A percentile compares a stretch with the other conserved stretches of the same genome.
phyloP scores from a whole-genome alignment of 768 basidiomycete species.

The Tricholoma sp. region DNA sequence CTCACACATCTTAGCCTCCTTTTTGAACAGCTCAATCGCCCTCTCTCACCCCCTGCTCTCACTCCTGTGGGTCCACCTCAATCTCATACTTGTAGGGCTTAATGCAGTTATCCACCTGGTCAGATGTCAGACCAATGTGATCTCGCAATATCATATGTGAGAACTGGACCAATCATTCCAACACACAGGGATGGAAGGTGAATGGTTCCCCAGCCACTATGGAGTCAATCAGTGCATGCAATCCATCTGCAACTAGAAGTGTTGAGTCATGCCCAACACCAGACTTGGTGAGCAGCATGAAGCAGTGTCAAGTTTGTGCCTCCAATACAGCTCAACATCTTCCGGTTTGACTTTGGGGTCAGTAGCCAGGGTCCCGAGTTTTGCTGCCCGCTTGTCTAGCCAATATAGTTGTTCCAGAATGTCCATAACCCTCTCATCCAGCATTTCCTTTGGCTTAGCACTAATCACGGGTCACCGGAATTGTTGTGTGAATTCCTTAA shows the following conservation, averaged over 20 bases:
- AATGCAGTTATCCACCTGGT: conserved; percentile 99
- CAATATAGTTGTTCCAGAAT: conserved; percentile 97
- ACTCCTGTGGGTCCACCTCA: conserved; percentile 89
- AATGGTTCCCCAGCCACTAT: conserved; percentile 90
- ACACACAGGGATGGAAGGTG: conserved; percentile 81
- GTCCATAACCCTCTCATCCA: conserved; percentile 96
- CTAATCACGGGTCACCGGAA: conserved; percentile 90
- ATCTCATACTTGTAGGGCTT: conserved; percentile 99
- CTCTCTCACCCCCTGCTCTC: conserved; percentile 80
- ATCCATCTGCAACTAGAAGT: conserved; percentile 87
- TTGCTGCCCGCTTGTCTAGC: conserved; percentile 81
- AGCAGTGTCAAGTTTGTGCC: conserved; percentile 93
- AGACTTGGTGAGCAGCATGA: conserved; percentile 89
- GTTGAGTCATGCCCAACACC: conserved; percentile 95
- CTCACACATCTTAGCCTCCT: conserved; percentile 83
- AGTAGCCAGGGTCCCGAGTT: conserved; percentile 65
- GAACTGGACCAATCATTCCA: conserved; percentile 88
- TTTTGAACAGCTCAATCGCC: conserved; percentile 76
- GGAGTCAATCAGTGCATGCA: conserved; percentile 84
- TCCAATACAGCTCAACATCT: conserved; percentile 88
- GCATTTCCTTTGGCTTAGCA: conserved; percentile 82
- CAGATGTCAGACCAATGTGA: conserved; percentile 89
- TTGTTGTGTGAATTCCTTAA: conserved; percentile 78
- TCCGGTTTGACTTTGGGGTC: conserved; percentile 68
- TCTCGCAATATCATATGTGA: conserved; percentile 92